A percentile compares a stretch with the other conserved stretches of the same genome.
phyloP scores from a whole-genome alignment of 2,329 filamentous ascomycete genomes.

The Scedosporium boydii region DNA sequence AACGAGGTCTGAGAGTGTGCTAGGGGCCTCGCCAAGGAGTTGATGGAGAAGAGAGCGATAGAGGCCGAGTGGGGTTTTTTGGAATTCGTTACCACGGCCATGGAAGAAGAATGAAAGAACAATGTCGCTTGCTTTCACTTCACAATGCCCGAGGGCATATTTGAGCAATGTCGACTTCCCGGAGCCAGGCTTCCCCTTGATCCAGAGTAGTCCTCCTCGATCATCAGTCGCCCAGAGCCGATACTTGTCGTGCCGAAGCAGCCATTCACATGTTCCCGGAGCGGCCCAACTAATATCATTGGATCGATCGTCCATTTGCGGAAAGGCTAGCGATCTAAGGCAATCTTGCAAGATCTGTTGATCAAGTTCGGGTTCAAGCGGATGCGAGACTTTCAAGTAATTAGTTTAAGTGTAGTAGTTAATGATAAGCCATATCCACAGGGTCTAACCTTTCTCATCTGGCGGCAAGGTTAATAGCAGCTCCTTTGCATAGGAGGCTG shows the following conservation, averaged over 20 bases:
- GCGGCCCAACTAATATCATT: slow-evolving; percentile 12
- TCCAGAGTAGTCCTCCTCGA: slow-evolving; percentile 20
- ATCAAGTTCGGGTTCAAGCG: background rate
- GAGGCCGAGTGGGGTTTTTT: slow-evolving; percentile 23
- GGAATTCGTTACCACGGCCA: slow-evolving; percentile 18
- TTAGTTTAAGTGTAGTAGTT: background rate
- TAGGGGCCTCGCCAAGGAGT: slow-evolving; percentile 16
- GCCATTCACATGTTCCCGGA: background rate
- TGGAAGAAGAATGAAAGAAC: slow-evolving; percentile 27
- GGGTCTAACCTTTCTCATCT: background rate
- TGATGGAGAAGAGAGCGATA: slow-evolving; percentile 25
- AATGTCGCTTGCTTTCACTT: slow-evolving; percentile 4
- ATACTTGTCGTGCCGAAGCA: background rate
- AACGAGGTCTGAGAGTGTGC: slow-evolving; percentile 12
- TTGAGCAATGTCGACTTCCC: slow-evolving; percentile 29
- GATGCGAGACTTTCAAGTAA: background rate
- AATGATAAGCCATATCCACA: slow-evolving; percentile 7
- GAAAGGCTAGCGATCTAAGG: slow-evolving; percentile 21
- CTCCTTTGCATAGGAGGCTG: slow-evolving; percentile 12
- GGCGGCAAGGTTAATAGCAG: background rate
- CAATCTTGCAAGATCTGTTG: slow-evolving; percentile 14
- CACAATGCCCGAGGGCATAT: slow-evolving; percentile 20
- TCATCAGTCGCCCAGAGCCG: slow-evolving; percentile 12
- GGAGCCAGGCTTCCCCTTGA: slow-evolving; percentile 29
- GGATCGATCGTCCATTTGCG: slow-evolving; percentile 17